Evolutionary conservation across 108 stramenopile species (phyloP), one percentile per base, ranked within the genome.

Genomic region (Pseudonitzschia delicatissima): DNA sequence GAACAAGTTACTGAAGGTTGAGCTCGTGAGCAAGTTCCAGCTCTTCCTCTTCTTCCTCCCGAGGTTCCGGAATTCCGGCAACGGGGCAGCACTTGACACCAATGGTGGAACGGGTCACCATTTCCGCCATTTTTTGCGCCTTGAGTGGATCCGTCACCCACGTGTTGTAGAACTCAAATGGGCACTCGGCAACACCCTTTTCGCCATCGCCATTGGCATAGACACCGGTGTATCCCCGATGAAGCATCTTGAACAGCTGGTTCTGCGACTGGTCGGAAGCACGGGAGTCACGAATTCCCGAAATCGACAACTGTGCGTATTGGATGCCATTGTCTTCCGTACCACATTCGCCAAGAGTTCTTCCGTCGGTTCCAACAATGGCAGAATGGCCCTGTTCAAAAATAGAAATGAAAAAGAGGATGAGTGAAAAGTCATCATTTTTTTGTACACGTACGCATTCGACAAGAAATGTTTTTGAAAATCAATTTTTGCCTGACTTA

Each of bases 291-390:
- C 87, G 82, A 31, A 92, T 87, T 25, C 74, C 81, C 17, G 85
- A 87, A 37, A 88, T 79, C 1, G 72, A 74, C 11, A 92, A 77
- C 39, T 92, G 90, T 15, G 84, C 89, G 44, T 80, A 83, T 55
- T 87, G 86, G 23, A 87, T 83, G 37, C 90, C 90, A 63, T 88
- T 92, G 58, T 77, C 79, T 63, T 92, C 90, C 0, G 85, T 87
- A 18, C 80, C 82, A 57, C 87, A 87, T 59, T 92, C 90, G n/a
- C 90, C 90, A 0, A 92, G 68, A 11, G 90, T 92, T 0, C 87
- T 77, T 42, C 90, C 90, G 53, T 92, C 90, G 35, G 59, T 62
- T 1, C 87, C 86, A 21, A 92, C 71, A 49, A 92, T 75, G 1
- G 90, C 90, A 9, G 82, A 84, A 61, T 92, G 90, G 11, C 90